phyloP scores from a whole-genome alignment of 164 flowering plant species.

The Annona cherimola region DNA sequence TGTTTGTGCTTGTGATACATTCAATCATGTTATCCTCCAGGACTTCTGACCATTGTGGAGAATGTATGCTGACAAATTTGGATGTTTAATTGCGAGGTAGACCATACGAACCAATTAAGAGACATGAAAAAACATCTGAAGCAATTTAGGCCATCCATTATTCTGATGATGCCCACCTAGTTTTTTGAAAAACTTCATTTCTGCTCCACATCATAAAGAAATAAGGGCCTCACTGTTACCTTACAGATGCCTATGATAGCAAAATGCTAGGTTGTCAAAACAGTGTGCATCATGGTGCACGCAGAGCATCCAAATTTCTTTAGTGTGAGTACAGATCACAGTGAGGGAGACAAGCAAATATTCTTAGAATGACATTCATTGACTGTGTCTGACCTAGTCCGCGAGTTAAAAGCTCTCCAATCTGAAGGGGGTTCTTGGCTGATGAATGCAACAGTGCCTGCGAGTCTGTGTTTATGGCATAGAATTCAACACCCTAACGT shows the following conservation, averaged over 20 bases:
- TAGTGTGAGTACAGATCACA: too few species aligned
- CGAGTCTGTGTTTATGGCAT: slow-evolving; percentile 92
- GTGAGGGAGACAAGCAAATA: background rate
- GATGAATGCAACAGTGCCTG: slow-evolving; percentile 82
- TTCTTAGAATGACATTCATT: background rate
- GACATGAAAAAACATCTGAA: background rate
- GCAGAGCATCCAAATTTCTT: background rate
- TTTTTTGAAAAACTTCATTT: background rate
- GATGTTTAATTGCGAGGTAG: background rate
- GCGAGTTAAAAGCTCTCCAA: slow-evolving; percentile 97
- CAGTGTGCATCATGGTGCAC: background rate
- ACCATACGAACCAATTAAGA: background rate
- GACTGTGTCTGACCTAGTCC: slow-evolving; percentile 71
- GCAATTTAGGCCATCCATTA: background rate
- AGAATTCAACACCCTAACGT: slow-evolving; percentile 83
- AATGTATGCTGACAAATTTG: background rate
- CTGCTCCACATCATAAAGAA: background rate
- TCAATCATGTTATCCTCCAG: background rate
- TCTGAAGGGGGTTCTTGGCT: slow-evolving; percentile 83
- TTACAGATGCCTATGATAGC: background rate
- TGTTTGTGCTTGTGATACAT: background rate
- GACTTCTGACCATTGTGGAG: background rate
- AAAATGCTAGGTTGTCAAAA: background rate
- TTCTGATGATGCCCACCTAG: background rate
- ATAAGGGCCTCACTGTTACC: background rate